A percentile compares a stretch with the other conserved stretches of the same genome.
These are phyloP conservation scores for Microsporum canis DNA, from an alignment of 2,329 filamentous ascomycete genomes.

Conservation along the genomic window DNA sequence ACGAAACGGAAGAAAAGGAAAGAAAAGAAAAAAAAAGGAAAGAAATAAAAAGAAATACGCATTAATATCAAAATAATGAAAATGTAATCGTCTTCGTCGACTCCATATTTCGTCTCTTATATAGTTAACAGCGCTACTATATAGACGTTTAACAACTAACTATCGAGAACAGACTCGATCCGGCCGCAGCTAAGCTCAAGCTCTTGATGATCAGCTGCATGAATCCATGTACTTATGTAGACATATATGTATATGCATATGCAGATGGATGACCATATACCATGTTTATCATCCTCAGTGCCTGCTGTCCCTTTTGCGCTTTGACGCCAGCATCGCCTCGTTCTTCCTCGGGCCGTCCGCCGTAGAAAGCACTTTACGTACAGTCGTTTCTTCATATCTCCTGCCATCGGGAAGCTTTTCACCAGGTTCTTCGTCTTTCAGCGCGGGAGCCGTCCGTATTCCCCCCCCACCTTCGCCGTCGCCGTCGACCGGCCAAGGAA, in stretches of 20 bases:
- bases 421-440: not conserved
- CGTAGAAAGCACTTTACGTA: not conserved
- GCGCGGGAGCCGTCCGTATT: not conserved
- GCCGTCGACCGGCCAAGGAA: not conserved
- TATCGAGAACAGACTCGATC: not conserved
- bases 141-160: too few relatives aligned
- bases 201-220: not conserved
- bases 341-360: not conserved
- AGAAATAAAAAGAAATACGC: not conserved
- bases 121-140: not conserved
- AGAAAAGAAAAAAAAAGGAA: not conserved
- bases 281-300: not conserved
- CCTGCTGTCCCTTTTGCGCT: not conserved
- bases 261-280: not conserved
- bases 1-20: not conserved
- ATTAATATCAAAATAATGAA: not conserved
- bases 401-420: too few relatives aligned
- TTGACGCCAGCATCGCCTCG: not conserved
- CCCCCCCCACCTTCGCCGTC: not conserved
- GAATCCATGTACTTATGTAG: not conserved
- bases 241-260: too few relatives aligned
- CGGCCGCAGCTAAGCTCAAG: not conserved
- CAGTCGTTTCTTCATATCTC: not conserved
- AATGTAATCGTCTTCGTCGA: not conserved
- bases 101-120: not conserved